phyloP scores from a whole-genome alignment of 352 stramenopile genomes.

The Globisporangium canariense region DNA sequence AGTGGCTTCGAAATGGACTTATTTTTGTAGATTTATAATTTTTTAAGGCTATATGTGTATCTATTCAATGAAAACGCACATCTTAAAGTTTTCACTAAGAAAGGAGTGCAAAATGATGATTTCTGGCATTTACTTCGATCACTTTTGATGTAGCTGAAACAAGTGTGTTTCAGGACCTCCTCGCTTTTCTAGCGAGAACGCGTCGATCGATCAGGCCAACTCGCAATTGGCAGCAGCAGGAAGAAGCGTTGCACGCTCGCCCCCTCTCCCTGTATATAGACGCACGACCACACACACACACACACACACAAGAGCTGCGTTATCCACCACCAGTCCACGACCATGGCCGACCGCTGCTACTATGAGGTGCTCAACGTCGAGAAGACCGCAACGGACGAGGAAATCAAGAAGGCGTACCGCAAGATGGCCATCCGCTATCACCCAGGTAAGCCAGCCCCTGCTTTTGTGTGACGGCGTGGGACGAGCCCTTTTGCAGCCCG shows the following conservation, averaged over 20 bases:
- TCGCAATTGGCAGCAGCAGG: background rate
- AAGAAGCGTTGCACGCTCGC: background rate
- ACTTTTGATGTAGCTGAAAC: background rate
- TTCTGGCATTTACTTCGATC: no score
- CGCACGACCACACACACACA: no score
- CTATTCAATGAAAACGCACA: no score
- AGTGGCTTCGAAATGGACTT: background rate
- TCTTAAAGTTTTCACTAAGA: no score
- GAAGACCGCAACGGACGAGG: slow-evolving; percentile 68
- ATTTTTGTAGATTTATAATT: background rate
- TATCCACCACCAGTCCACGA: background rate
- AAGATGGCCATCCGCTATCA: slow-evolving; percentile 88
- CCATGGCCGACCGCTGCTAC: slow-evolving; percentile 60
- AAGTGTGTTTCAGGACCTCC: background rate
- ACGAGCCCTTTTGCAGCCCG: no score
- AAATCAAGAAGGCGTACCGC: slow-evolving; percentile 84
- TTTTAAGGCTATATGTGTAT: no score
- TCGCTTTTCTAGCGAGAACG: background rate
- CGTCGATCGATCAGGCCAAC: background rate
- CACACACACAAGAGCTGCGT: no score
- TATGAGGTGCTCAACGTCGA: slow-evolving; percentile 69
- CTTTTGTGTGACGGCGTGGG: background rate
- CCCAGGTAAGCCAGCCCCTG: slow-evolving; percentile 52
- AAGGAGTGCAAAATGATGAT: no score
- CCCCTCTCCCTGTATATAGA: background rate